Evolutionary conservation across 2,329 filamentous ascomycete species (phyloP).

Genomic region (Exophiala alcalophila): DNA sequence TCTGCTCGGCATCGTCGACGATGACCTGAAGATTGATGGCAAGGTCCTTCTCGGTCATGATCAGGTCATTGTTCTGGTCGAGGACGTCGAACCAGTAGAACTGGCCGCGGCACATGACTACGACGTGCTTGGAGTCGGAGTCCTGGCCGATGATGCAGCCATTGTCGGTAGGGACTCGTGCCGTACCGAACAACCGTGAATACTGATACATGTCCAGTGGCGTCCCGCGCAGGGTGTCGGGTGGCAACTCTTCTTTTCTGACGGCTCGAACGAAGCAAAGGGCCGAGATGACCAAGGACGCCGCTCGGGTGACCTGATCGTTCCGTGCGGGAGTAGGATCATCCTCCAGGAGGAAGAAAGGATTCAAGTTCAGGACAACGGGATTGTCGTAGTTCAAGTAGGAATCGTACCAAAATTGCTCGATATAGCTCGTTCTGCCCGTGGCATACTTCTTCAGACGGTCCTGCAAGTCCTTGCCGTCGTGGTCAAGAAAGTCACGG

Average conservation of each 20-base stretch:
- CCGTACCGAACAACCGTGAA: constrained; percentile 89
- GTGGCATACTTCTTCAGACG: constrained; percentile 86
- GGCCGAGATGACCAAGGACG: constrained; percentile 85
- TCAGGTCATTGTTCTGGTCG: constrained; percentile 88
- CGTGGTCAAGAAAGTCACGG: constrained; percentile 73
- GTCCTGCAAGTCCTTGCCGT: constrained; percentile 82
- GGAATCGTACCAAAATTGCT: constrained; percentile 99
- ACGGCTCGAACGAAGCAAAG: constrained; percentile 91
- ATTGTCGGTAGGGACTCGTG: constrained; percentile 86
- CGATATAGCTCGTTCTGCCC: constrained; percentile 92
- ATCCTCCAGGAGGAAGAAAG: constrained; percentile 95
- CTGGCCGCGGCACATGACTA: constrained; percentile 90
- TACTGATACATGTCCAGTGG: constrained; percentile 99
- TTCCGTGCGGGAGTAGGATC: constrained; percentile 94
- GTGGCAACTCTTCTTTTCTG: constrained; percentile 84
- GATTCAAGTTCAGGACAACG: constrained; percentile 94
- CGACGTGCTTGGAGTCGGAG: constrained; percentile 84
- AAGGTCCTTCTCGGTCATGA: constrained; percentile 95
- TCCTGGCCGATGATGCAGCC: constrained; percentile 96
- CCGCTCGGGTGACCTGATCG: constrained; percentile 92
- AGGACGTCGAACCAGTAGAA: constrained; percentile 99
- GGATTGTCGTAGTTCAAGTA: constrained; percentile 98
- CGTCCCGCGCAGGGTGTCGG: constrained; percentile 77
- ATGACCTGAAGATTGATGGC: constrained; percentile 89
- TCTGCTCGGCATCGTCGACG: constrained; percentile 83